Base-by-base conservation (phyloP, 140 eudicot species). In the Eryngium alpinum region DNA sequence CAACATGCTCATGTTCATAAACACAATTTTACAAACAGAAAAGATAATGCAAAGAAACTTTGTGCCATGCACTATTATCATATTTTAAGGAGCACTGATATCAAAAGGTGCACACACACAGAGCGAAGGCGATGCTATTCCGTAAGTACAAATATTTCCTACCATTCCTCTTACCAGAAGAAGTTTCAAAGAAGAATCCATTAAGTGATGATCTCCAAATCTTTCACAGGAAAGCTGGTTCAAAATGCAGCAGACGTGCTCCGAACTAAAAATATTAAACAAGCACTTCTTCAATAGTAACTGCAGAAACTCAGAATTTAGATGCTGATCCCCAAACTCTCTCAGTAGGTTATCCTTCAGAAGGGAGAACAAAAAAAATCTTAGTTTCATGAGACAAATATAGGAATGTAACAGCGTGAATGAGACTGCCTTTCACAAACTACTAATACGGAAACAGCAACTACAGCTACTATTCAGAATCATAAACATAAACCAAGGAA, bases 211-310 rank as follows among this genome's bases (percentile, higher is more conserved):
- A 72, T 85, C 78, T 72, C 85, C 82, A 51, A 81, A 82, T 72
- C 78, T 85, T 69, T 80, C 84, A 66, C 86, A 60, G 31, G 88
- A 83, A 77, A 93, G 87, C 84, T 86, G 86, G 79, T 89, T 89
- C 24, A 96, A 77, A 78, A 96, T 88, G 81, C 85, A 93, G 66
- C 81, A 82, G 84, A 96, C 94, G 14, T 93, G 96, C 86, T 93
- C 91, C 32, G 90, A 81, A 84, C 91, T 78, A 82, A 96, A 96
- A 66, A 96, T 86, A 83, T 87, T 96, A 69, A 73, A 87, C 52
- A 85, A 84, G 80, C 94, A 96, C 84, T 91, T 93, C 74, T 62
- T 80, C 33, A 81, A 71, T 51, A 96, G 94, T 86, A 80, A 75
- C 44, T 88, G 81, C 80, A 90, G 84, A 89, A 96, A 96, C 77